Percentiles rank a stretch among this genome's conserved stretches.
phyloP scores from a whole-genome alignment of 2,329 filamentous ascomycete genomes.

The Blastomyces parvus region DNA sequence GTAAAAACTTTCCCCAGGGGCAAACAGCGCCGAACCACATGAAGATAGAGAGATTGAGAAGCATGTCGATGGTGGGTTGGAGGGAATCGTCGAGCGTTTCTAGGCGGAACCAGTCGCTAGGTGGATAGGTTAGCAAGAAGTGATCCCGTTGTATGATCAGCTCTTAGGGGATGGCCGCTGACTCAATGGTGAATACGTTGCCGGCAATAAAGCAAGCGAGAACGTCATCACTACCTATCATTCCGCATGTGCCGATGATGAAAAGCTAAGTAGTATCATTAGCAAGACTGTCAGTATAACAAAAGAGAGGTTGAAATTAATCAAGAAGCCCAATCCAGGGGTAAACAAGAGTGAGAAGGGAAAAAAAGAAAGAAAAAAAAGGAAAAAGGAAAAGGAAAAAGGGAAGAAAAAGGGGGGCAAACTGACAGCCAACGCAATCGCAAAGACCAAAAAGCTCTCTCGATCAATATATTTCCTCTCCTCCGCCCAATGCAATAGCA shows the following conservation, averaged over 20 bases:
- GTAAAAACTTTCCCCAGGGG: conserved; percentile 63
- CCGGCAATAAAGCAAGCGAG: conserved; percentile 88
- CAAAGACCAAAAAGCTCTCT: conserved; percentile 81
- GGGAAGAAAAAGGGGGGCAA: neutral
- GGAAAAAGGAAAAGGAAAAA: too few species aligned
- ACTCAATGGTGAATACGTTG: conserved; percentile 83
- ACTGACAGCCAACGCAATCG: conserved; percentile 65
- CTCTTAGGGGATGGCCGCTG: conserved; percentile 19
- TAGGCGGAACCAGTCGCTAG: conserved; percentile 74
- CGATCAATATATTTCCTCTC: conserved; percentile 71
- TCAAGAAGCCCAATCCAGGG: neutral
- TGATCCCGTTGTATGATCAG: neutral
- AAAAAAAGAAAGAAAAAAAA: too few species aligned
- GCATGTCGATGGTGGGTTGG: conserved; percentile 91
- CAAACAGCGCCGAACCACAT: conserved; percentile 84
- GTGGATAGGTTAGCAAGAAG: conserved; percentile 15
- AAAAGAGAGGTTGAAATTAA: neutral
- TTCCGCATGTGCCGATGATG: conserved; percentile 73
- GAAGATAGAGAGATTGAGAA: conserved; percentile 80
- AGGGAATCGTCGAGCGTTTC: conserved; percentile 83
- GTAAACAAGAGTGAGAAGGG: neutral
- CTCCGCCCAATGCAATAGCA: conserved; percentile 75
- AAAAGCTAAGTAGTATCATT: conserved; percentile 50
- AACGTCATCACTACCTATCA: conserved; percentile 82
- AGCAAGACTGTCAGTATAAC: neutral